Conservation (phyloP, 2,329 filamentous ascomycete species). For the Hirsutella thompsonii region DNA sequence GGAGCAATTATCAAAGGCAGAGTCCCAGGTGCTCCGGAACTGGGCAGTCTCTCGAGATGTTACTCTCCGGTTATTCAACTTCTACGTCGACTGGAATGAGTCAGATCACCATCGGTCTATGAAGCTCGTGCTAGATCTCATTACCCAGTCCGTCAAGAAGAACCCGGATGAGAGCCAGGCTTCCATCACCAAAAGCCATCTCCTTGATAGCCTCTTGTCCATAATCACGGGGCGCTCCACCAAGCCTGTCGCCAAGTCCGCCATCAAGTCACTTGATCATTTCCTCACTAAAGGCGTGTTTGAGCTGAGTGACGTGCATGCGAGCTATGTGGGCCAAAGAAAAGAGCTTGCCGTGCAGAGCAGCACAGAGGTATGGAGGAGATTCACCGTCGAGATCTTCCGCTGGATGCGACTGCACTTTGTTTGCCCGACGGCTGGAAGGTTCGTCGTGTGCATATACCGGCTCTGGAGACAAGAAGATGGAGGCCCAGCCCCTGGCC, state of each 20-base stretch:
- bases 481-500: slow-evolving; percentile 10
- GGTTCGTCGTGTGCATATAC: slow-evolving; percentile 46
- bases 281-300: slow-evolving; percentile 50
- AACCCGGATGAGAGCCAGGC: slow-evolving; percentile 31
- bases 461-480: slow-evolving; percentile 25
- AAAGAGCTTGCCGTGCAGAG: slow-evolving; percentile 8
- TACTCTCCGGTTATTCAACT: slow-evolving; percentile 40
- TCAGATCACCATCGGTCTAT: slow-evolving; percentile 51
- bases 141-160: slow-evolving; percentile 34
- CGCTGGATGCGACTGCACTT: slow-evolving; percentile 44
- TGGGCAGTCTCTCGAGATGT: slow-evolving; percentile 40
- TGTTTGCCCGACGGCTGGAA: slow-evolving; percentile 46
- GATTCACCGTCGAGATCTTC: slow-evolving; percentile 34
- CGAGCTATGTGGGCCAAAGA: slow-evolving; percentile 27
- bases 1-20: slow-evolving; percentile 42
- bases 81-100: slow-evolving; percentile 56
- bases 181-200: slow-evolving; percentile 24
- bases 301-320: slow-evolving; percentile 29
- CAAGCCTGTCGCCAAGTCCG: slow-evolving; percentile 54
- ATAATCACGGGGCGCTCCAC: slow-evolving; percentile 48
- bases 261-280: slow-evolving; percentile 53
- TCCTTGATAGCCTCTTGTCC: slow-evolving; percentile 40
- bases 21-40: slow-evolving; percentile 22
- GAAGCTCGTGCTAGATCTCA: slow-evolving; percentile 46
- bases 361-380: slow-evolving; percentile 31